Evolutionary conservation across 345 rosid genomes (phyloP).

Genomic region (Eucalyptus regnans): DNA sequence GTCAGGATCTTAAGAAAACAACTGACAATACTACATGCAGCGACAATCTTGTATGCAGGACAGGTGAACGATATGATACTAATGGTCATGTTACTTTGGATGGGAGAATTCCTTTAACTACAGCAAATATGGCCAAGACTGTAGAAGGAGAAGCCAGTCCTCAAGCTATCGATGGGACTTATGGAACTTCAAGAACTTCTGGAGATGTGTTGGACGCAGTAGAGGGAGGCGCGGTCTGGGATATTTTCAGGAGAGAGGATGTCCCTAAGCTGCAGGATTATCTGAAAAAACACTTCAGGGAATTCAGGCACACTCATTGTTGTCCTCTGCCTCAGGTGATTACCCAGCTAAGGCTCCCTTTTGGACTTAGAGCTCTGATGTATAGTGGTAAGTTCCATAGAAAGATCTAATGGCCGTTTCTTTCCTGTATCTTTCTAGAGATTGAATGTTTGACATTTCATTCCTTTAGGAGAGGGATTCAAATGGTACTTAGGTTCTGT

Average conservation of each 20-base stretch:
- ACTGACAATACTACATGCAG: neutral
- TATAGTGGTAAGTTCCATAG: neutral
- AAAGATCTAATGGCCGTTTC: neutral
- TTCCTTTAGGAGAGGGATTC: neutral
- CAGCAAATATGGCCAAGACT: neutral
- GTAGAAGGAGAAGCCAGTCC: neutral
- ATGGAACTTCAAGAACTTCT: neutral
- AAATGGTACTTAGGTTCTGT: neutral
- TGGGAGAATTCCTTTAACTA: neutral
- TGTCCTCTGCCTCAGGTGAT: slow-evolving; percentile 44
- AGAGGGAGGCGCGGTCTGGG: slow-evolving; percentile 71
- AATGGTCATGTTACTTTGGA: neutral
- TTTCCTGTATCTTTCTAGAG: neutral
- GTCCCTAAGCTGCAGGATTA: slow-evolving; percentile 52
- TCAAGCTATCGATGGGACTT: neutral
- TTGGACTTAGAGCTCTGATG: neutral
- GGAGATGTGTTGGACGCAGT: neutral
- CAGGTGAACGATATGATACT: neutral
- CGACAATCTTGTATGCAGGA: neutral
- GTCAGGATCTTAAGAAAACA: neutral
- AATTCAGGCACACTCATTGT: slow-evolving; percentile 61
- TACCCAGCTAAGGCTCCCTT: neutral
- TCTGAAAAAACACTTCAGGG: slow-evolving; percentile 49
- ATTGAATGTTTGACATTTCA: neutral
- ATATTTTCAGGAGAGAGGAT: slow-evolving; percentile 68